Evolutionary conservation across 345 rosid species (phyloP).

Genomic region (Hibiscus trionum): DNA sequence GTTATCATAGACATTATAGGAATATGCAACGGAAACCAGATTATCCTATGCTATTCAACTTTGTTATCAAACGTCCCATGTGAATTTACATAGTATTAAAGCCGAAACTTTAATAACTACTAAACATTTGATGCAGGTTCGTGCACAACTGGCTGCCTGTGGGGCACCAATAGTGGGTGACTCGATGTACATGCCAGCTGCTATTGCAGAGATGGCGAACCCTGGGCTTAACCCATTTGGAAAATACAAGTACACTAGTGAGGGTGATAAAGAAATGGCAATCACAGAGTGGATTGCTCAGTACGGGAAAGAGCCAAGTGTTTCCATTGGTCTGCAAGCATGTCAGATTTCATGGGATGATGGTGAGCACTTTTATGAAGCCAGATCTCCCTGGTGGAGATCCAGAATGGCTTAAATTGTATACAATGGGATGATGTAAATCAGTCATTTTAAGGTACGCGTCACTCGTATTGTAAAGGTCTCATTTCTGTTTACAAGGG

Average conservation of each 20-base stretch:
- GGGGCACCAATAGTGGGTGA: conserved; percentile 90
- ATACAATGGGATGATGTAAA: background rate
- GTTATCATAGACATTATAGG: too few species aligned
- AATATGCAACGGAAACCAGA: too few species aligned
- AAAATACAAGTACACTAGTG: conserved; percentile 26
- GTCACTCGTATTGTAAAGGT: background rate
- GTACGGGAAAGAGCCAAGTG: conserved; percentile 73
- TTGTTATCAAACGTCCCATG: background rate
- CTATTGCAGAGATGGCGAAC: conserved; percentile 50
- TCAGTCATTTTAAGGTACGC: background rate
- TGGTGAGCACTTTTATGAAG: conserved; percentile 53
- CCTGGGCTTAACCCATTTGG: conserved; percentile 74
- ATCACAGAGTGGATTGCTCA: conserved; percentile 50
- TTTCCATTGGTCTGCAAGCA: conserved; percentile 88
- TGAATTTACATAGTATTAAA: background rate
- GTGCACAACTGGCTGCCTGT: conserved; percentile 83
- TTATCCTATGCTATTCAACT: too few species aligned
- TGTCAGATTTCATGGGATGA: conserved; percentile 86
- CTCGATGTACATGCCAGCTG: conserved; percentile 87
- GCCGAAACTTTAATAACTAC: background rate
- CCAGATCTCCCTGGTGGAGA: conserved; percentile 92
- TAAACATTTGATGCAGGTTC: conserved; percentile 41
- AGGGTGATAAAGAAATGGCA: conserved; percentile 46
- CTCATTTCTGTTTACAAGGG: background rate
- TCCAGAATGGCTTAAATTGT: conserved; percentile 6